Evolutionary conservation across 768 basidiomycete genomes (phyloP).

Genomic region (Pleurotus eryngii): DNA sequence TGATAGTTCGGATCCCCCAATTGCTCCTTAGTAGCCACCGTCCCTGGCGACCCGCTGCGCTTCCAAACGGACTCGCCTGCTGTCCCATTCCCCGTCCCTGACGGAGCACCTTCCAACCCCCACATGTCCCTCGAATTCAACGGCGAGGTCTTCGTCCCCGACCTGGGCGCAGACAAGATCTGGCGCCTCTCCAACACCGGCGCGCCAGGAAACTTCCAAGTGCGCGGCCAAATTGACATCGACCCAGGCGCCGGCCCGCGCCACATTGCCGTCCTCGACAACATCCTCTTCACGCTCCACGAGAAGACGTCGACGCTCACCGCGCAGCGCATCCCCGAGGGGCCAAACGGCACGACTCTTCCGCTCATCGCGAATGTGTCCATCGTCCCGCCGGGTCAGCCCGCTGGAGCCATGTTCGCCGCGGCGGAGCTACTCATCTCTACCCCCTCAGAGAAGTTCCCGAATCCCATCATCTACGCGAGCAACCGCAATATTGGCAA

Average conservation of each 20-base stretch:
- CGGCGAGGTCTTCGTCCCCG: constrained; percentile 55
- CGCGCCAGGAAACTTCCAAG: constrained; percentile 39
- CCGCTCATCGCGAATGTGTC: constrained; percentile 44
- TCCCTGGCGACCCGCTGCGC: constrained; percentile 34
- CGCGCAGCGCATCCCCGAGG: constrained; percentile 44
- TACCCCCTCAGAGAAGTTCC: constrained; percentile 35
- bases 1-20: constrained; percentile 35
- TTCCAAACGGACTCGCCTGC: constrained; percentile 33
- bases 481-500: constrained; percentile 56
- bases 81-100: constrained; percentile 47
- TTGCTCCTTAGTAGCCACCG: constrained; percentile 30
- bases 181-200: constrained; percentile 53
- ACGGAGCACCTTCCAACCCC: constrained; percentile 44
- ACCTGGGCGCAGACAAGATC: constrained; percentile 61
- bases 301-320: constrained; percentile 52
- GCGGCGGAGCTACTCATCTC: constrained; percentile 56
- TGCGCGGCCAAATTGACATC: constrained; percentile 54
- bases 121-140: constrained; percentile 57
- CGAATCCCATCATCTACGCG: constrained; percentile 45
- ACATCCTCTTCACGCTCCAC: constrained; percentile 48
- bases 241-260: constrained; percentile 57
- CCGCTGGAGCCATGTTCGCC: constrained; percentile 39
- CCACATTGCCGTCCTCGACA: constrained; percentile 48
- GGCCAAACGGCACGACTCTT: constrained; percentile 44
- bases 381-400: constrained; percentile 37